phyloP scores from a whole-genome alignment of 495 filamentous ascomycete species.

The Penicillium tannophilum region DNA sequence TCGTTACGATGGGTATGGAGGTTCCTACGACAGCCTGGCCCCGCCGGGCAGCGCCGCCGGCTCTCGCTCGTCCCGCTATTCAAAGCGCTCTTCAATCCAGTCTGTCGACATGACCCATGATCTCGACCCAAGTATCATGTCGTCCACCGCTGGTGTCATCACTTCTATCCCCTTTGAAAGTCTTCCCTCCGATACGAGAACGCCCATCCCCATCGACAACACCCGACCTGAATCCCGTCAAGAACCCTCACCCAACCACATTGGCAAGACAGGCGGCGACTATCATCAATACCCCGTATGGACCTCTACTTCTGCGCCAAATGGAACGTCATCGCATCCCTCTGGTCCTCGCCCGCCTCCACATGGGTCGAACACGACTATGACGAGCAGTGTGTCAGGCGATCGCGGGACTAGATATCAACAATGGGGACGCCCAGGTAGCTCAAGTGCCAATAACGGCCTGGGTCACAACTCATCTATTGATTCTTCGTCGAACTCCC shows the following conservation, averaged over 20 bases:
- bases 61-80: slow-evolving; percentile 78
- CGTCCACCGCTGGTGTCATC: slow-evolving; percentile 81
- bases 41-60: slow-evolving; percentile 56
- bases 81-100: slow-evolving; percentile 74
- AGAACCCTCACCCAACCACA: slow-evolving; percentile 77
- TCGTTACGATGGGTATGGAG: slow-evolving; percentile 56
- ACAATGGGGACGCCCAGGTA: slow-evolving; percentile 67
- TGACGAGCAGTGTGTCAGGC: slow-evolving; percentile 63
- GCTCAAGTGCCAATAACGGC: slow-evolving; percentile 55
- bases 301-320: slow-evolving; percentile 51
- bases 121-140: slow-evolving; percentile 56
- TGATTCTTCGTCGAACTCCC: slow-evolving; percentile 69
- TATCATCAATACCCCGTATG: slow-evolving; percentile 89
- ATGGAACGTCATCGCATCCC: slow-evolving; percentile 56
- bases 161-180: slow-evolving; percentile 89
- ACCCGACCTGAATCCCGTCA: slow-evolving; percentile 67
- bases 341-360: slow-evolving; percentile 73
- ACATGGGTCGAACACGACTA: slow-evolving; percentile 61
- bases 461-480: slow-evolving; percentile 68
- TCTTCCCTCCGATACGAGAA: slow-evolving; percentile 62
- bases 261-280: slow-evolving; percentile 75
- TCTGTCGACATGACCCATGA: slow-evolving; percentile 62
- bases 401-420: slow-evolving; percentile 69
- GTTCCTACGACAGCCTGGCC: slow-evolving; percentile 51
- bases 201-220: slow-evolving; percentile 76